These are phyloP conservation scores for Wickerhamomyces ciferrii DNA, from an alignment of 805 yeast genomes.

Conservation along the genomic window DNA sequence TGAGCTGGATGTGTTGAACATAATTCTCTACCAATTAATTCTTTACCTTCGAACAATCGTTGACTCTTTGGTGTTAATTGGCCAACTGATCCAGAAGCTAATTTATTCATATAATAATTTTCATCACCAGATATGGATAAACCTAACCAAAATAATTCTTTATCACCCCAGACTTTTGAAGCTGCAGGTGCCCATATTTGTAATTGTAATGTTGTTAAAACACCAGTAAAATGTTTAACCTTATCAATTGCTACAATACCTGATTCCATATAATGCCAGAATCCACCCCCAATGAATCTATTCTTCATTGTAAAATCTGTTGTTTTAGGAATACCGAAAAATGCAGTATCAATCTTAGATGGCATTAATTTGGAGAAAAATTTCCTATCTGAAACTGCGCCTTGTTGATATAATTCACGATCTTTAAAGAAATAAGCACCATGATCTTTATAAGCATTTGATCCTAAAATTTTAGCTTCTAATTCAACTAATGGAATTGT, in stretches of 20 bases:
- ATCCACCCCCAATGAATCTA: constrained; percentile 32
- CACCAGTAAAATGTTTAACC: constrained; percentile 41
- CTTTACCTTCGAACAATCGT: constrained; percentile 16
- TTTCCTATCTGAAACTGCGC: constrained; percentile 18
- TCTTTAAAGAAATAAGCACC: constrained; percentile 42
- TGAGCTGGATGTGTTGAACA: constrained; percentile 64
- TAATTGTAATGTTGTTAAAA: constrained; percentile 35
- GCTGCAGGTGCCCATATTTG: constrained; percentile 34
- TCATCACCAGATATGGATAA: constrained; percentile 51
- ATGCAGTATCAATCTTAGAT: constrained; percentile 27
- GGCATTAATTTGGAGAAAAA: constrained; percentile 44
- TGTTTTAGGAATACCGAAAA: constrained; percentile 30
- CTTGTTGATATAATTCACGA: constrained; percentile 29
- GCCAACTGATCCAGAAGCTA: constrained; percentile 58
- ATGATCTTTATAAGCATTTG: constrained; percentile 25
- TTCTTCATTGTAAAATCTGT: constrained; percentile 31
- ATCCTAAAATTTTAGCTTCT: constrained; percentile 27
- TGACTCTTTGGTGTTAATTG: constrained; percentile 31
- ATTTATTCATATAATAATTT: constrained; percentile 41
- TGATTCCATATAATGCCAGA: constrained; percentile 37
- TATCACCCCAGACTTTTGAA: constrained; percentile 58
- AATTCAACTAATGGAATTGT: constrained; percentile 37
- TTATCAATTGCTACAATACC: constrained; percentile 43
- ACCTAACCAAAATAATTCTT: constrained; percentile 64
- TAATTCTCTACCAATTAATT: constrained; percentile 31